Evolutionary conservation across 106 monocot genomes (phyloP), one percentile per base, ranked within the genome.

Genomic region (Hemerocallis citrina): DNA sequence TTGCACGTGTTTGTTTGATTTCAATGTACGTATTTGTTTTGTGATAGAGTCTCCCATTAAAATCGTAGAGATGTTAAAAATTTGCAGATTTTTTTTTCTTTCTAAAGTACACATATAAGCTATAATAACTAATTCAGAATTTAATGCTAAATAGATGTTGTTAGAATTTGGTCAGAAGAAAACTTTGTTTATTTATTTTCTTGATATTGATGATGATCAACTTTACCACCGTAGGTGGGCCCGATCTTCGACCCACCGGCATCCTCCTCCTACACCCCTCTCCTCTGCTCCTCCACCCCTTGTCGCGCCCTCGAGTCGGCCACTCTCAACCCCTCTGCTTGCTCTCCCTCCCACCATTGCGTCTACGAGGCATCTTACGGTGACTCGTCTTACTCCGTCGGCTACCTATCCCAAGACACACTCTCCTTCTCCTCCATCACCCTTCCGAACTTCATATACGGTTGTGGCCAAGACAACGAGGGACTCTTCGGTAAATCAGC

Each of bases 381-480:
- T 23, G 94, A 94, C 62, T 41, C 73, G 65, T 94, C 94, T 59
- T 89, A 74, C 83, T 89, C 94, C 25, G 75, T 79, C 10, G 94
- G 94, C 27, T 94, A 83, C 61, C 68, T 94, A 14, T 61, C 73
- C 75, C 52, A 40, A 17, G 94, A 94, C 59, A 76, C 80, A 3
- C 63, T 94, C 38, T 41, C 62, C 21, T 34, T 94, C 30, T 78
- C 65, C 56, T 4, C 39, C 15, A 47, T 61, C 10, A 22, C 39
- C 17, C 13, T 68, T 7, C 67, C 73, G 6, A 59, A 63, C 47
- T 86, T 95, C 65, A 45, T 79, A 59, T 86, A 65, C 71, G 95
- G 95, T 25, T 95, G 95, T 36, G 95, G 95, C 15, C 78, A 86
- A 52, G 83, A 89, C 74, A 95, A 95, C 55, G 78, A 84, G 48